Percentiles rank a stretch among this genome's conserved stretches.
phyloP scores from a whole-genome alignment of 1,139 yeast species.

The Magnusiomyces paraingens region DNA sequence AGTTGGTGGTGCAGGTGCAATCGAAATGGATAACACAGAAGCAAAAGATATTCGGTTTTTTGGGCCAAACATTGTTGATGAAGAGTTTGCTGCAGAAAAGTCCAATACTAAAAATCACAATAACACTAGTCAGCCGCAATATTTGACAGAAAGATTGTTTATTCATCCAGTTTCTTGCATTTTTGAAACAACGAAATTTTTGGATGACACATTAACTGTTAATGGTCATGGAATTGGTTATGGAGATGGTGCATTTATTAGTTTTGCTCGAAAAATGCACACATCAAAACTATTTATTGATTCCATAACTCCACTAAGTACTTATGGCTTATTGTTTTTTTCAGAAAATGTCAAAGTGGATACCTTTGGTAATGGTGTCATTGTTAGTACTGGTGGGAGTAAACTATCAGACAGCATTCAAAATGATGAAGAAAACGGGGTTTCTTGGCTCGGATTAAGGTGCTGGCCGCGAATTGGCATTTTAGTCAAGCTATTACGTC shows the following conservation, averaged over 20 bases:
- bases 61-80: constrained; percentile 16
- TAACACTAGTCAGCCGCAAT: constrained; percentile 1
- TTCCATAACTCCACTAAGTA: constrained; percentile 72
- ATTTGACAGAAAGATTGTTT: constrained; percentile 47
- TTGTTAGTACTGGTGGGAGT: constrained; percentile 14
- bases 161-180: constrained; percentile 77
- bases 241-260: constrained; percentile 29
- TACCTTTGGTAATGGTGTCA: constrained; percentile 40
- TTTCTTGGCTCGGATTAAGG: constrained; percentile 73
- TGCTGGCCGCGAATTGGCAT: constrained; percentile 96
- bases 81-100: background rate
- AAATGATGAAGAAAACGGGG: constrained; percentile 26
- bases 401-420: too few relatives aligned
- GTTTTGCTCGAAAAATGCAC: constrained; percentile 36
- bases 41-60: constrained; percentile 62
- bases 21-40: constrained; percentile 74
- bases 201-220: constrained; percentile 8
- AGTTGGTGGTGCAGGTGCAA: constrained; percentile 64
- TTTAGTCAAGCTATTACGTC: constrained; percentile 60
- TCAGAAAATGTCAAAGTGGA: constrained; percentile 75
- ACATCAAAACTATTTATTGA: constrained; percentile 66
- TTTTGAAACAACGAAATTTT: constrained; percentile 40
- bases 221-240: constrained; percentile 5
- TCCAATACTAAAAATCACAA: background rate
- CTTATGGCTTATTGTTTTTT: constrained; percentile 64